Evolutionary conservation across 140 eudicot genomes (phyloP), one percentile per base, ranked within the genome.

Genomic region (Senecio squalidus): DNA sequence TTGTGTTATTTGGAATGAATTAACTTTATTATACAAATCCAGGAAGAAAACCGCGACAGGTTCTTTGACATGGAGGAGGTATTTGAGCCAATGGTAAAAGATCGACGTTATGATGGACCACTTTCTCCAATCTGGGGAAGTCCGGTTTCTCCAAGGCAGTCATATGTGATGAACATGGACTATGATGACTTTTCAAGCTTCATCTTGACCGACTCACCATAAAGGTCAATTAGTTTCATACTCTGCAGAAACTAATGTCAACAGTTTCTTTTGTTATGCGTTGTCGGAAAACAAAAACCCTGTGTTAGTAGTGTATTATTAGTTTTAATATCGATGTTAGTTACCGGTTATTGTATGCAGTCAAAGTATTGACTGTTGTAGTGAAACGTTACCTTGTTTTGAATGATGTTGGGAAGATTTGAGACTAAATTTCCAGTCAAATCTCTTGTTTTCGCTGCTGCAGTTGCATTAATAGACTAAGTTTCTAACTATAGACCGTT

Each of bases 31-130:
- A 33, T 16, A 14, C 17, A 57, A 69, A 5, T 58, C 24, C 81
- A 84, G 82, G 78, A 49, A 9, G 74, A 72, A 65, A 54, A 70
- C 51, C 31, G 58, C 15, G 2, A 28, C 39, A 58, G 43, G 69
- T 56, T 64, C 31, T 53, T 64, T 68, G 74, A 77, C 62, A 72
- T 77, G 71, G 86, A 83, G 58, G 89, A 80, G 76, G 61, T 81
- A 40, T 41, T 70, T 1, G 76, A 62, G 38, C 71, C 60, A 30
- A 67, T 54, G 20, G 17, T 59, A 14, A 70, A 72, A 56, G 79
- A 70, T 44, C 55, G 8, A 21, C 16, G 36, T 61, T 54, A 21
- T 58, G 51, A 15, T 28, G 63, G 71, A 18, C 23, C 6, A 11
- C 1, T 3, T 5, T 62, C 81, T 31, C 75, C 81, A 34, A 55